A percentile compares a stretch with the other conserved stretches of the same genome.
These are phyloP conservation scores for Pezicula carpinea DNA, from an alignment of 2,329 filamentous ascomycete species.

Conservation along the genomic window DNA sequence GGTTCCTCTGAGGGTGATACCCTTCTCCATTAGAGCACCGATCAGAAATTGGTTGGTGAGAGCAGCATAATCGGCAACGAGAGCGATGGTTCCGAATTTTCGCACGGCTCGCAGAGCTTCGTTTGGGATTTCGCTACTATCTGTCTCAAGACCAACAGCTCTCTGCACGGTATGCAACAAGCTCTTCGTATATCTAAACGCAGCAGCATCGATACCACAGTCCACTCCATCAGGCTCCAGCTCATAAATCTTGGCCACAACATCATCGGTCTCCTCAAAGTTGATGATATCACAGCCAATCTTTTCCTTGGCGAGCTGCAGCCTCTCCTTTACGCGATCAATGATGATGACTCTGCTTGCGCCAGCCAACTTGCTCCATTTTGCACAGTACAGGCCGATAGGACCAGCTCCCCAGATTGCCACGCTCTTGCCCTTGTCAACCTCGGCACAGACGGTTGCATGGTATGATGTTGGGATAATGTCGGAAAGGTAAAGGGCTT, in stretches of 20 bases:
- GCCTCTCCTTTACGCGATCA: conserved; percentile 49
- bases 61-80: conserved; percentile 43
- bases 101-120: conserved; percentile 49
- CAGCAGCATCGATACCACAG: conserved; percentile 60
- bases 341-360: conserved; percentile 59
- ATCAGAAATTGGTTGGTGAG: conserved; percentile 63
- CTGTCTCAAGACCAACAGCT: conserved; percentile 52
- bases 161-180: conserved; percentile 55
- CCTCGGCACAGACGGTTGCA: conserved; percentile 58
- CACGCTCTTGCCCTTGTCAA: conserved; percentile 58
- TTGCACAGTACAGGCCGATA: conserved; percentile 59
- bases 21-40: conserved; percentile 60
- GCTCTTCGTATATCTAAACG: conserved; percentile 55
- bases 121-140: conserved; percentile 55
- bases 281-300: conserved; percentile 53
- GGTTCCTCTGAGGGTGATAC: conserved; percentile 59
- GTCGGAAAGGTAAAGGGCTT: conserved; percentile 60
- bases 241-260: conserved; percentile 53
- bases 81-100: conserved; percentile 51
- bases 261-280: conserved; percentile 47
- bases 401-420: conserved; percentile 63
- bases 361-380: conserved; percentile 50
- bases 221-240: conserved; percentile 56
- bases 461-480: conserved; percentile 61
- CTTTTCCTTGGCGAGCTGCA: conserved; percentile 52